These are phyloP conservation scores for Petunia hybrid DNA, from an alignment of 305 asterid species.

Conservation along the genomic window DNA sequence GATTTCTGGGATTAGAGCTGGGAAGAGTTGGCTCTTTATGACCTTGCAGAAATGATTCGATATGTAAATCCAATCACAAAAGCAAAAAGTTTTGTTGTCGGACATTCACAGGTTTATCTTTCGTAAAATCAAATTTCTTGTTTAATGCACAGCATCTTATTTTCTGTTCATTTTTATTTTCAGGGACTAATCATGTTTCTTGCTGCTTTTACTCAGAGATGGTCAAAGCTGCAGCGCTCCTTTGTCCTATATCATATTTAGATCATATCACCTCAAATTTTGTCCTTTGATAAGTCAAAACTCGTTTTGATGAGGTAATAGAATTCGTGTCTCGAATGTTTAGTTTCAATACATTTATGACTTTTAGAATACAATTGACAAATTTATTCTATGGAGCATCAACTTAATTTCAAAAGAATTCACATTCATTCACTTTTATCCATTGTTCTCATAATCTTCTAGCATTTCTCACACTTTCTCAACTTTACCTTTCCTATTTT, in stretches of 20 bases:
- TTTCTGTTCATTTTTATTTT: slow-evolving; percentile 24
- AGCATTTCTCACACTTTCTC: too few species aligned
- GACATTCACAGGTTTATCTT: slow-evolving; percentile 91
- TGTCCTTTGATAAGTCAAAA: slow-evolving; percentile 68
- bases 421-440: slow-evolving; percentile 25
- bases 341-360: slow-evolving; percentile 6
- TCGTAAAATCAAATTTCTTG: slow-evolving; percentile 20
- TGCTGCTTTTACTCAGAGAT: slow-evolving; percentile 90
- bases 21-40: slow-evolving; percentile 93
- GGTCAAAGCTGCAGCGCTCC: slow-evolving; percentile 97
- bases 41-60: slow-evolving; percentile 81
- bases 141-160: slow-evolving; percentile 28
- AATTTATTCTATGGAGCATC: slow-evolving; percentile 47
- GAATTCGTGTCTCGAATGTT: slow-evolving; percentile 34
- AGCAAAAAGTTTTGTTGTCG: slow-evolving; percentile 77
- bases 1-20: slow-evolving; percentile 99
- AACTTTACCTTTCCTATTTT: too few species aligned
- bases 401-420: slow-evolving; percentile 94
- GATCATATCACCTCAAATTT: slow-evolving; percentile 75
- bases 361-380: slow-evolving; percentile 14
- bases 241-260: slow-evolving; percentile 89
- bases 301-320: slow-evolving; percentile 80
- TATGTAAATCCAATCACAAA: slow-evolving; percentile 64
- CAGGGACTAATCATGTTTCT: slow-evolving; percentile 97
- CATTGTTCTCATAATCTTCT: slow-evolving; percentile 19